Conservation (phyloP, 192 early-diverging fungal genomes). For the Coemansia nantahalensis region DNA sequence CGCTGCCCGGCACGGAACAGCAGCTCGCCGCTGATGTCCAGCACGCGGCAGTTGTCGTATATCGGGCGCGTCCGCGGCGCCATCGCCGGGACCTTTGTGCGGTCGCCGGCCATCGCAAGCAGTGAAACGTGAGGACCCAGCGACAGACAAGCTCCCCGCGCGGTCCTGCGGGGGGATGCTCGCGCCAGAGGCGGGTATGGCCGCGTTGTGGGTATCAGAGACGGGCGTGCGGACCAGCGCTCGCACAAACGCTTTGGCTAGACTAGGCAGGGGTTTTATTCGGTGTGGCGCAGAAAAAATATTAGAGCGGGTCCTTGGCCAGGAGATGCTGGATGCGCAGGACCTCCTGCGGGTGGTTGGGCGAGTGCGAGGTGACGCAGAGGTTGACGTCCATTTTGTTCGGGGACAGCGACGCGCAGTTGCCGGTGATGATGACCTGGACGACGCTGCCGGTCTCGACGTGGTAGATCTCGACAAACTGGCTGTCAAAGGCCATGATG, state of each 20-base stretch:
- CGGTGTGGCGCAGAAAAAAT: neutral
- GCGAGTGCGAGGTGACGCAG: conserved; percentile 45
- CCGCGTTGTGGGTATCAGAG: too few relatives aligned
- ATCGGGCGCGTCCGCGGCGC: conserved; percentile 20
- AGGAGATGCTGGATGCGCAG: conserved; percentile 45
- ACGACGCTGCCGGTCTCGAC: conserved; percentile 69
- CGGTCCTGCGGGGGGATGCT: neutral
- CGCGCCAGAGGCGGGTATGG: too few relatives aligned
- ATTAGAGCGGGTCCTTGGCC: conserved; percentile 29
- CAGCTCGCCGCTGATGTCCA: conserved; percentile 38
- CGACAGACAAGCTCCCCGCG: too few relatives aligned
- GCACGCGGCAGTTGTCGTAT: conserved; percentile 44
- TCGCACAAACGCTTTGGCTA: neutral
- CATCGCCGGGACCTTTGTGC: conserved; percentile 3
- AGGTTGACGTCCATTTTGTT: conserved; percentile 42
- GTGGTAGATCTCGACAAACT: conserved; percentile 87
- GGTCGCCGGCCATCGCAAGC: neutral
- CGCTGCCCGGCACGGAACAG: conserved; percentile 29
- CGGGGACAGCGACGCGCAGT: conserved; percentile 45
- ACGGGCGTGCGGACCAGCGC: too few relatives aligned
- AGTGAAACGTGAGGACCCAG: too few relatives aligned
- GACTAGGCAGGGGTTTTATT: too few relatives aligned
- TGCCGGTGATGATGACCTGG: conserved; percentile 64
- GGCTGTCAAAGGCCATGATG: conserved; percentile 84
- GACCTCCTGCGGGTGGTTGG: conserved; percentile 43